Base-by-base conservation (phyloP, 2,329 filamentous ascomycete genomes). In the Aurifilum marmelostoma region DNA sequence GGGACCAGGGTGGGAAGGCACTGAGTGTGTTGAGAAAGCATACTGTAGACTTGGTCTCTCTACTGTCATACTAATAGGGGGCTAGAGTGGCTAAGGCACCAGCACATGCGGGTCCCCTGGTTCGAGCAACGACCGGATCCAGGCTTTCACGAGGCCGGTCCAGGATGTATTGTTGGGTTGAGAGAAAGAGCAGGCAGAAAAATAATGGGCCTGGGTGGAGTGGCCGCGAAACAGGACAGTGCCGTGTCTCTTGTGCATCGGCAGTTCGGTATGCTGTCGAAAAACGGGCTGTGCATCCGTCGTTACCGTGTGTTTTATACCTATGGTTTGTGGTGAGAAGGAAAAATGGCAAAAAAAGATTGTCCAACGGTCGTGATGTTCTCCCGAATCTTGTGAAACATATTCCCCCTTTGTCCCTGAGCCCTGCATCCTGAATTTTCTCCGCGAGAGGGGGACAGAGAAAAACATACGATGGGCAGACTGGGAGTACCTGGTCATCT, bases 131-230 rank as follows among this genome's bases (percentile, higher is more conserved):
- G 52, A 32, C 21, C 43, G 65, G 32, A 69, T 64, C 43, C 63
- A 62, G 64, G 68, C 65, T 61, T 61, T 66, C 61, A 67, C 67
- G 66, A 65, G 60, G 67, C 66, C 43, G 21, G 56, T n/a, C 68
- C 62, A 64, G 68, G 68, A 50, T 67, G 43, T 27, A 43, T 32
- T 61, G 43, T 32, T 61, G 43, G 54, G 32, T 24, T 50, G 50
- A 58, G 27, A n/a, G 52, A 39, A 60, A 52, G 60, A 61, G 52
- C n/a, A 56, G 14, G 61, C 68, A 65, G 60, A 43, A 61, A 69
- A 67, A 70, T 37, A 70, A 41, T 70, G 68, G 68, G 62, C 14
- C 61, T 67, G 68, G 21, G 68, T 67, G 68, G 56, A 59, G 56
- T 8, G 54, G 16, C 34, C 8, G 32, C 43, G 43, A 47, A 59